Evolutionary conservation across 345 rosid genomes (phyloP), one percentile per base, ranked within the genome.

Genomic region (Citrus inodora): DNA sequence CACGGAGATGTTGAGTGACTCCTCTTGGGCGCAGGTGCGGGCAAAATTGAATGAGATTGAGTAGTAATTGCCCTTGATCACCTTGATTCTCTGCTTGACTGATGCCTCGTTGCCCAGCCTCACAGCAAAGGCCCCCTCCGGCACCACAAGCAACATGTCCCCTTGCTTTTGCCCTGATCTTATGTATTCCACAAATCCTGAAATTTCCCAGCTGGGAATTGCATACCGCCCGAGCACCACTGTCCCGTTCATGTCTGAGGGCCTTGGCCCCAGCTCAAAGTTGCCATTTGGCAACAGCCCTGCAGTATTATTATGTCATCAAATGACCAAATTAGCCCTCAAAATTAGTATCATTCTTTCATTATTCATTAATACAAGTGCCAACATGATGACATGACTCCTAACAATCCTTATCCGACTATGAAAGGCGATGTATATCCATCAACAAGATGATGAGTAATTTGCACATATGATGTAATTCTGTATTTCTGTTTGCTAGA

Each of bases 81-180:
- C 92, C 4, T 24, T 81, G 9, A 93, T 24, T 13, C 80, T 80
- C 63, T 93, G 98, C 87, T 92, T 94, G 65, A 94, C 90, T 0
- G 91, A 93, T 1, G 98, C 98, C 65, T 95, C 98, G 81, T 93
- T 95, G 27, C 98, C 98, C 22, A 95, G 85, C 70, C 98, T 83
- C 0, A 90, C 97, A 0, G 98, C 98, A 61, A 79, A 90, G 2
- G 94, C 88, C 9, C 98, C 98, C 40, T 67, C 89, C 0, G 98
- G 98, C 48, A 95, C 98, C n/a, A 94, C 90, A 0, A 94, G 91
- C 69, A 93, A 55, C 98, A 94, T 93, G 87, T 89, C 98, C 4
- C 98, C 98, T 84, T 94, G 98, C 85, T 90, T 94, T 59, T 94
- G 91, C 2, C 98, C 98, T 4, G 97, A 92, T 46, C 81, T 86